phyloP scores from a whole-genome alignment of 495 filamentous ascomycete genomes.

The Podospora pseudoanserina region DNA sequence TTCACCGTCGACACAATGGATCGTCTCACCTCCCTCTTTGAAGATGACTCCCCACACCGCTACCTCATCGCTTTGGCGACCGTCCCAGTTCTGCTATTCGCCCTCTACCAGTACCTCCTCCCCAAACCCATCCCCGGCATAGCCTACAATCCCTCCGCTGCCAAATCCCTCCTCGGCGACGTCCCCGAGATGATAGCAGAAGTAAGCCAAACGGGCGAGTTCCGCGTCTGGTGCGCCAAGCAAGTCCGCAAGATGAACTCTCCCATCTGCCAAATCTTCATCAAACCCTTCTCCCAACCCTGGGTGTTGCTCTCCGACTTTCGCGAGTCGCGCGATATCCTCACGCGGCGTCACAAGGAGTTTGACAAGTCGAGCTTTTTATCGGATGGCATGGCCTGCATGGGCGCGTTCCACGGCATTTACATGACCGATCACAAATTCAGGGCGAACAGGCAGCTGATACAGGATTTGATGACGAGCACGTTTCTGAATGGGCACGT shows the following conservation, averaged over 20 bases:
- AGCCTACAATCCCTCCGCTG: conserved; percentile 5
- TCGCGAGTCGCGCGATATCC: conserved; percentile 39
- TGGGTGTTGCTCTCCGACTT: neutral
- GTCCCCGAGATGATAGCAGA: conserved; percentile 5
- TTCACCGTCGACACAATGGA: neutral
- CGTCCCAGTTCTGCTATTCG: neutral
- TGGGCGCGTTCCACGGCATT: conserved; percentile 4
- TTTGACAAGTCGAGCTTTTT: conserved; percentile 37
- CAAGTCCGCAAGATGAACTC: neutral
- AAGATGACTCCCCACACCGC: neutral
- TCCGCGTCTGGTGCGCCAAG: neutral
- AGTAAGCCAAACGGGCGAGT: neutral
- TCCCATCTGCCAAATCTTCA: conserved; percentile 4
- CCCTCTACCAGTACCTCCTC: conserved; percentile 4
- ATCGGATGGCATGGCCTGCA: conserved; percentile 26
- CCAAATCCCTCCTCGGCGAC: conserved; percentile 9
- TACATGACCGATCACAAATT: conserved; percentile 27
- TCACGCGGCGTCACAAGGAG: conserved; percentile 38
- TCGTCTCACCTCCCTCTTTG: neutral
- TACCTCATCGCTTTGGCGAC: neutral
- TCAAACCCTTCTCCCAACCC: conserved; percentile 3
- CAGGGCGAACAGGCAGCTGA: conserved; percentile 10
- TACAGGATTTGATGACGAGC: conserved; percentile 6
- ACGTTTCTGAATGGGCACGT: conserved; percentile 1
- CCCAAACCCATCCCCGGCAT: conserved; percentile 14